Conservation (phyloP, 208 protist genomes). For the Wallacemonas sp. region DNA sequence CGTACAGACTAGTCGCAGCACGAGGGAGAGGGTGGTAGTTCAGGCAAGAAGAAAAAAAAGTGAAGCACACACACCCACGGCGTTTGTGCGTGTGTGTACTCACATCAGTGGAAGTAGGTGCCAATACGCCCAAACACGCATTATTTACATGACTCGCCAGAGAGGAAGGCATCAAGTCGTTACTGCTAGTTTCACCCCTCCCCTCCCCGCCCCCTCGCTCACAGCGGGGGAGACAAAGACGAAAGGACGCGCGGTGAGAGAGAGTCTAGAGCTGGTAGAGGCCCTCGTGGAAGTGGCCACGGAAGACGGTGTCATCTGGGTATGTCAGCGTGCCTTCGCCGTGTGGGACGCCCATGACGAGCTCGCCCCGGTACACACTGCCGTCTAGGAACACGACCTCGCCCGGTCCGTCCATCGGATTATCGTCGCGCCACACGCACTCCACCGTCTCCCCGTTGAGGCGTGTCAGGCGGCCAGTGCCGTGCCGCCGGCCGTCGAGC, state of each 20-base stretch:
- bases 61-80: no score
- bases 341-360: conserved; percentile 62
- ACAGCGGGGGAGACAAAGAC: not conserved
- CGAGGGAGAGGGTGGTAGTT: no score
- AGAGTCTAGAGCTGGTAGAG: conserved; percentile 61
- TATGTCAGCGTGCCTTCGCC: conserved; percentile 71
- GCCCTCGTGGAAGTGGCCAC: conserved; percentile 69
- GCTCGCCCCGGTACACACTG: conserved; percentile 73
- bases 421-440: conserved; percentile 60
- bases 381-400: conserved; percentile 61
- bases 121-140: no score
- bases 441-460: conserved; percentile 59
- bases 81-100: no score
- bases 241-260: not conserved
- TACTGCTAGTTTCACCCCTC: not conserved
- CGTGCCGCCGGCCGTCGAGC: conserved; percentile 58
- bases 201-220: not conserved
- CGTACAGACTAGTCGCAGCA: no score
- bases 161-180: no score
- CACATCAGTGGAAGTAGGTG: no score
- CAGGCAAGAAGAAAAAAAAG: no score
- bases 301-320: conserved; percentile 79
- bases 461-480: conserved; percentile 60
- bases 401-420: conserved; percentile 55
- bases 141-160: no score